A percentile compares a stretch with the other conserved stretches of the same genome.
phyloP scores from a whole-genome alignment of 2,329 filamentous ascomycete species.

The Bipolaris zeicola region DNA sequence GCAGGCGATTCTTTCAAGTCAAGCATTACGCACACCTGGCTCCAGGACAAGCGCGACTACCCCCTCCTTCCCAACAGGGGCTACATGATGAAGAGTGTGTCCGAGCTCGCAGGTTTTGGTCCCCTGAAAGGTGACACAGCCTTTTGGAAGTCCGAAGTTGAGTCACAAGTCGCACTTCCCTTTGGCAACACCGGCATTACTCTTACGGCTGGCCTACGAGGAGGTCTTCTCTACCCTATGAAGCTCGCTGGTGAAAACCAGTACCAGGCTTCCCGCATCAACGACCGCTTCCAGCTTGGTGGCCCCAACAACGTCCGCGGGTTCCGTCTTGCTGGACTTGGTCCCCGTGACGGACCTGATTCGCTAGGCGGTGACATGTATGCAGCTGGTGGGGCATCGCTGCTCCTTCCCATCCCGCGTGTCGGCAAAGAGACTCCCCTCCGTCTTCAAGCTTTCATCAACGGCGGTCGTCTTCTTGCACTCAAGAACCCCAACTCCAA shows the following conservation, averaged over 20 bases:
- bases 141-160: conserved; percentile 92
- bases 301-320: conserved; percentile 94
- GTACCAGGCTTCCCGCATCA: conserved; percentile 76
- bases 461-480: conserved; percentile 82
- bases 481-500: conserved; percentile 61
- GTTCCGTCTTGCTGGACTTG: conserved; percentile 87
- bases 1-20: conserved; percentile 92
- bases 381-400: conserved; percentile 83
- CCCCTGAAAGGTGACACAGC: conserved; percentile 84
- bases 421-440: conserved; percentile 83
- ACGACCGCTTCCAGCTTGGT: conserved; percentile 93
- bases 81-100: conserved; percentile 76
- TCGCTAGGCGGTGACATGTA: conserved; percentile 91
- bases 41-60: conserved; percentile 80
- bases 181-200: conserved; percentile 79
- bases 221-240: conserved; percentile 83
- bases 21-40: conserved; percentile 80
- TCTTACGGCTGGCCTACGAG: conserved; percentile 79
- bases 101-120: conserved; percentile 87
- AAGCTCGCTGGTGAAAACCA: conserved; percentile 62
- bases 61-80: conserved; percentile 82
- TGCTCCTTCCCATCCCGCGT: conserved; percentile 83
- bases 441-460: conserved; percentile 87
- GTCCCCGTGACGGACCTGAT: conserved; percentile 83
- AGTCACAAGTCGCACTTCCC: conserved; percentile 76